Evolutionary conservation across 106 monocot species (phyloP).

Genomic region (Dendrobium officinale): DNA sequence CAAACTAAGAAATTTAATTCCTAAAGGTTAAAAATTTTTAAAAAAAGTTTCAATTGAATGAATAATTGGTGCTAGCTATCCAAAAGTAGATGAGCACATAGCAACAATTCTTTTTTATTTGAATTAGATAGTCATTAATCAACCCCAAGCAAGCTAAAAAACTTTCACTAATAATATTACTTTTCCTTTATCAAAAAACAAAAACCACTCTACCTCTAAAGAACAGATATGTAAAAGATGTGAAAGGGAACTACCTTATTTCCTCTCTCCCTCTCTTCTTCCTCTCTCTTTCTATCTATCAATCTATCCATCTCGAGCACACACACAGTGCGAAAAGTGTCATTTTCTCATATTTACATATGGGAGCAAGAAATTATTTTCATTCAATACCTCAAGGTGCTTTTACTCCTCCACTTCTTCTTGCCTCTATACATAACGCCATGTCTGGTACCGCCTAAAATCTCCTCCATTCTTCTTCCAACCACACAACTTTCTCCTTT

Average conservation of each 20-base stretch:
- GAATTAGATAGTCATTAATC: background rate
- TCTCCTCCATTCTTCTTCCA: background rate
- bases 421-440: background rate
- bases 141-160: background rate
- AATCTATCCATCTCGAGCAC: background rate
- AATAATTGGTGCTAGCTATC: background rate
- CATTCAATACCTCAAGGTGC: background rate
- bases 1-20: slow-evolving; percentile 3
- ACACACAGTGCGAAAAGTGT: background rate
- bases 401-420: background rate
- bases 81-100: background rate
- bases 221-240: background rate
- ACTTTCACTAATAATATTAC: background rate
- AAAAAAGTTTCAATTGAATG: background rate
- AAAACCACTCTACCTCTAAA: background rate
- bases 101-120: background rate
- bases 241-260: background rate
- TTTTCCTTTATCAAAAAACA: background rate
- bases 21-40: background rate
- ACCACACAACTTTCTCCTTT: background rate
- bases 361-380: slow-evolving; percentile 1
- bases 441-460: background rate
- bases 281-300: background rate
- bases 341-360: slow-evolving; percentile 9
- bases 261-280: slow-evolving; percentile 1